Base-by-base conservation (phyloP, 164 flowering plant species). In the Protea cynaroides region DNA sequence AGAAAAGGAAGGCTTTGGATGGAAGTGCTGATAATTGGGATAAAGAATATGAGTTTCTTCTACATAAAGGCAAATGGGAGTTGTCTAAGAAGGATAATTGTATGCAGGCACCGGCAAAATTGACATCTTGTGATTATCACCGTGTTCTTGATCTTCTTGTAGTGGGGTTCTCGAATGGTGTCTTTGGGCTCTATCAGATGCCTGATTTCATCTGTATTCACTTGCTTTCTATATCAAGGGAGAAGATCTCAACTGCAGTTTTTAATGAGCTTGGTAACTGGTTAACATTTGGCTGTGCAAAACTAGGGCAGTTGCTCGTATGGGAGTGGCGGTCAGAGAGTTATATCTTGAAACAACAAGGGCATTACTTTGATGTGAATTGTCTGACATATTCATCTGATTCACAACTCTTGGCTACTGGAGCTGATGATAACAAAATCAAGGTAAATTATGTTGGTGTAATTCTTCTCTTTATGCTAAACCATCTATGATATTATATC, bases 271-370 rank as follows among this genome's bases (percentile, higher is more conserved):
- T 69, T 37, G 99, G 99, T 64, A 92, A 90, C 65, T 95, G 99
- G 99, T 80, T 95, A 77, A 75, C 88, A 1, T 87, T 95, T 70
- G 99, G 99, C 38, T 92, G 97, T 73, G 97, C 96, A 15, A 92
- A 78, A 75, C 86, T 92, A 37, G 97, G 99, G 71, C 97, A 92
- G 78, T 73, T 95, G 79, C 94, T 92, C 29, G 99, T 95, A 61
- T 95, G 99, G 99, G 97, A 95, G 66, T 95, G 99, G 99, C 78
- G 85, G 53, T 89, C 97, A 0, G 97, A 88, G 82, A 92, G 84
- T 75, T 95, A 95, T 59, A 80, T 88, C 55, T 44, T 95, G 78
- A 95, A 95, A 75, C 99, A 95, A 72, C 99, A 95, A 64, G 97
- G 99, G 8, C 99, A 95, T 81, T 92, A 89, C 71, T 95, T 87